Evolutionary conservation across 139 green algal species (phyloP).

Genomic region (Mesostigma viride): DNA sequence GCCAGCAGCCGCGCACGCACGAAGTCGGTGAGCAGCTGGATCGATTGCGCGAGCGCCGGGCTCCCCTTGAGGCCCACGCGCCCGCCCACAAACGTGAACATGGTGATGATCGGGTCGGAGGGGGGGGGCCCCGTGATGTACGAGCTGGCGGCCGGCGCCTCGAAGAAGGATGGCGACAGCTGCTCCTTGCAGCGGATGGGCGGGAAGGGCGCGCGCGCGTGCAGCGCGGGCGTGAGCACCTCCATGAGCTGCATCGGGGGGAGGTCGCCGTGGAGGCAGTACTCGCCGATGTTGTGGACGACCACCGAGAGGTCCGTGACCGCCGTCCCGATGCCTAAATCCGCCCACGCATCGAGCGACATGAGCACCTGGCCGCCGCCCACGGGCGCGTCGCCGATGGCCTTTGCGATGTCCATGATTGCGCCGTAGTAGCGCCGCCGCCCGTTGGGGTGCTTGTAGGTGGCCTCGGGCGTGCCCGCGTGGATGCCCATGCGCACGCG

Average conservation of each 20-base stretch:
- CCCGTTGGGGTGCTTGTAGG: neutral
- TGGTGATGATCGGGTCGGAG: too few species aligned
- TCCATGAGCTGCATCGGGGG: too few species aligned
- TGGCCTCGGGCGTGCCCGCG: neutral
- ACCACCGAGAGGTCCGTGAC: neutral
- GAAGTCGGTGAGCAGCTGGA: too few species aligned
- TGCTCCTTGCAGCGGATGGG: too few species aligned
- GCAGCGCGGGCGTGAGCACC: neutral
- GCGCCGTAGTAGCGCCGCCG: neutral
- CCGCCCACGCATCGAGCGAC: neutral
- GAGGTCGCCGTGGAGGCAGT: neutral
- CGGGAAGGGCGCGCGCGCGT: neutral
- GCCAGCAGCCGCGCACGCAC: too few species aligned
- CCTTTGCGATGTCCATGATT: neutral
- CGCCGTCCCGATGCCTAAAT: neutral
- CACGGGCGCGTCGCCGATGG: neutral
- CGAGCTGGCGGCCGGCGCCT: too few species aligned
- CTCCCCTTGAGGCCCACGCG: too few species aligned
- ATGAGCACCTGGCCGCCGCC: neutral
- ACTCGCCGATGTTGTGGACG: neutral
- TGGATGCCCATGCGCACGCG: slow-evolving; percentile 16
- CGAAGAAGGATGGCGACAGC: too few species aligned
- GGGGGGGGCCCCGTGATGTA: too few species aligned
- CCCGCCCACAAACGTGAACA: too few species aligned
- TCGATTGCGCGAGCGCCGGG: too few species aligned